Conservation (phyloP, 768 basidiomycete species). For the Hypholoma sublateritium region DNA sequence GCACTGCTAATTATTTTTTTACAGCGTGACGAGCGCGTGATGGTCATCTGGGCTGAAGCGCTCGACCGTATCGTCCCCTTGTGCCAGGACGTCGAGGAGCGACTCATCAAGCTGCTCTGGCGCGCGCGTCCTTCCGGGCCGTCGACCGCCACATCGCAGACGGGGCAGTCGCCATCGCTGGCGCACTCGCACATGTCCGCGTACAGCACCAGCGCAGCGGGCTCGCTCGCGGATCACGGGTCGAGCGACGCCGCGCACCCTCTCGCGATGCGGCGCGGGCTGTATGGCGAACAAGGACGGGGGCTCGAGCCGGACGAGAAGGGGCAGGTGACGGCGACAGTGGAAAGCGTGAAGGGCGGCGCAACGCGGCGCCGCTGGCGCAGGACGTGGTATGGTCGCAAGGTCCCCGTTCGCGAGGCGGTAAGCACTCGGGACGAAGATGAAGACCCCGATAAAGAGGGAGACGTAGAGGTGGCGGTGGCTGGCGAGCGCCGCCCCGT, state of each 20-base stretch:
- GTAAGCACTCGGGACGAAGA: neutral
- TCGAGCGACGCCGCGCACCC: conserved; percentile 2
- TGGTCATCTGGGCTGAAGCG: conserved; percentile 83
- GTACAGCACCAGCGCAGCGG: neutral
- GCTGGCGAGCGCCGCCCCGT: conserved; percentile 25
- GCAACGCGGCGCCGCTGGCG: conserved; percentile 24
- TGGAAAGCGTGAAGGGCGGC: conserved; percentile 5
- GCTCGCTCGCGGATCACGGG: conserved; percentile 7
- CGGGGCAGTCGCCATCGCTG: conserved; percentile 10
- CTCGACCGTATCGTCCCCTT: conserved; percentile 76
- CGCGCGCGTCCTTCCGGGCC: conserved; percentile 34
- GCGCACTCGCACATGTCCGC: neutral
- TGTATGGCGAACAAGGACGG: conserved; percentile 28
- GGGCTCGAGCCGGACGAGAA: conserved; percentile 19
- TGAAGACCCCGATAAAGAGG: conserved; percentile 11
- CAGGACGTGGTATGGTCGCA: conserved; percentile 64
- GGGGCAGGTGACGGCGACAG: neutral
- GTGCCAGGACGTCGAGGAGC: conserved; percentile 72
- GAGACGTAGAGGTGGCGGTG: conserved; percentile 26
- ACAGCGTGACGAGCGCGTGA: conserved; percentile 79
- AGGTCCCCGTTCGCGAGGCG: conserved; percentile 29
- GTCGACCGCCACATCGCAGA: conserved; percentile 1
- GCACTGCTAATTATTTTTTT: neutral
- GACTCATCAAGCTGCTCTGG: conserved; percentile 84
- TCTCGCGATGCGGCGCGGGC: conserved; percentile 11